Evolutionary conservation across 805 yeast genomes (phyloP), one percentile per base, ranked within the genome.

Genomic region (Candida coquimbonensis): DNA sequence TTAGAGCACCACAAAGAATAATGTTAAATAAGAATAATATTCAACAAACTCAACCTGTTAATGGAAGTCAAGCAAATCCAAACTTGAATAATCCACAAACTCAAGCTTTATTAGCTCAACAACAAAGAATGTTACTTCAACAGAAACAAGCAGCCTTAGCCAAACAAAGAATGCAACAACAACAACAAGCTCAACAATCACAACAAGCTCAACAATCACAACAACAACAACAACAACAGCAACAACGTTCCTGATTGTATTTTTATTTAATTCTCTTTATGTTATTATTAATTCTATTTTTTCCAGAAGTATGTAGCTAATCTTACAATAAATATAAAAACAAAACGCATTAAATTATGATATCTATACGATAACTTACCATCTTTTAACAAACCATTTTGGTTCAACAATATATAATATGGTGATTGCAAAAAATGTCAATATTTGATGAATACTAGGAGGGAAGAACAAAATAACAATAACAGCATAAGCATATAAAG

Each of bases 1-100:
- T 77, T 16, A 65, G 81, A 47, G 67, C 70, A 11, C 77, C 79
- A 11, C 80, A 73, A 53, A 68, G 69, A 44, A 55, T 57, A n/a
- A 45, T 47, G 47, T 61, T 58, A 26, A 53, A 55, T 39, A 53
- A 44, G 40, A 47, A 44, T 52, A 54, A 49, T 29, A 51, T 46
- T 34, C 49, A 51, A 38, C 49, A 41, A n/a, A 40, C 27, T 33
- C 38, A 34, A 32, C 14, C 48, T 5, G 44, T 38, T 3, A 38
- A 29, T 29, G 31, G 13, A 13, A 29, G 5, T 29, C 31, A 29
- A 29, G 14, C 14, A 29, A 29, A 29, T 29, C 31, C 31, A 6
- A 29, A 29, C 9, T 11, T 29, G 31, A 29, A 50, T 36, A 48
- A 44, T 49, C 44, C 32, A 46, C 48, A 45, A 32, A 13, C 48